A percentile compares a stretch with the other conserved stretches of the same genome.
Conservation (phyloP, 495 filamentous ascomycete genomes). For the Xylaria acuta region DNA sequence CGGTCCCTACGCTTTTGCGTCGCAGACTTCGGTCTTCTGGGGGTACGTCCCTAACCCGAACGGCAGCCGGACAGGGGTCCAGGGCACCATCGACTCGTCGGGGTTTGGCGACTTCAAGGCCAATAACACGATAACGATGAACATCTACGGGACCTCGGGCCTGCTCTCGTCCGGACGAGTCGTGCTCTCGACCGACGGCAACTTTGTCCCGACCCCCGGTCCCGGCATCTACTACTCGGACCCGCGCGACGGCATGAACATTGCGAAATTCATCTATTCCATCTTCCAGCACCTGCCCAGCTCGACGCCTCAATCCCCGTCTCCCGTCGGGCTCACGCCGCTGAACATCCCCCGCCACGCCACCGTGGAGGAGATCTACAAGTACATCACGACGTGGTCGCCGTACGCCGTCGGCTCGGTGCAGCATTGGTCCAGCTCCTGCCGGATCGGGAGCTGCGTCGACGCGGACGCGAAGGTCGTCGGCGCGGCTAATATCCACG, state of each 20-base stretch:
- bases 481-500: slow-evolving; percentile 44
- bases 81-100: slow-evolving; percentile 50
- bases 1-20: slow-evolving; percentile 48
- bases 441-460: slow-evolving; percentile 47
- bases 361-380: slow-evolving; percentile 43
- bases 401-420: slow-evolving; percentile 47
- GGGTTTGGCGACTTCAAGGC: slow-evolving; percentile 39
- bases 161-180: slow-evolving; percentile 46
- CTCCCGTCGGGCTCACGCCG: slow-evolving; percentile 40
- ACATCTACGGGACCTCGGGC: slow-evolving; percentile 52
- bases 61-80: slow-evolving; percentile 41
- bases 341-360: slow-evolving; percentile 43
- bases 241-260: slow-evolving; percentile 44
- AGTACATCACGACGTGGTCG: slow-evolving; percentile 46
- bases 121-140: slow-evolving; percentile 49
- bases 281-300: slow-evolving; percentile 45
- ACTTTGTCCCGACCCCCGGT: slow-evolving; percentile 42
- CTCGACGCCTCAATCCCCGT: slow-evolving; percentile 35
- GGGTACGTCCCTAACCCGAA: slow-evolving; percentile 42
- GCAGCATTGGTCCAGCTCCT: slow-evolving; percentile 49
- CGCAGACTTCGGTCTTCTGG: slow-evolving; percentile 51
- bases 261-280: slow-evolving; percentile 48
- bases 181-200: slow-evolving; percentile 37
- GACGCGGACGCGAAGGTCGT: slow-evolving; percentile 44
- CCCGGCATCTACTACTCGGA: slow-evolving; percentile 45